Evolutionary conservation across 1,284 basidiomycete species (phyloP), one percentile per base, ranked within the genome.

Genomic region (Neotropicomus parvogracilis): DNA sequence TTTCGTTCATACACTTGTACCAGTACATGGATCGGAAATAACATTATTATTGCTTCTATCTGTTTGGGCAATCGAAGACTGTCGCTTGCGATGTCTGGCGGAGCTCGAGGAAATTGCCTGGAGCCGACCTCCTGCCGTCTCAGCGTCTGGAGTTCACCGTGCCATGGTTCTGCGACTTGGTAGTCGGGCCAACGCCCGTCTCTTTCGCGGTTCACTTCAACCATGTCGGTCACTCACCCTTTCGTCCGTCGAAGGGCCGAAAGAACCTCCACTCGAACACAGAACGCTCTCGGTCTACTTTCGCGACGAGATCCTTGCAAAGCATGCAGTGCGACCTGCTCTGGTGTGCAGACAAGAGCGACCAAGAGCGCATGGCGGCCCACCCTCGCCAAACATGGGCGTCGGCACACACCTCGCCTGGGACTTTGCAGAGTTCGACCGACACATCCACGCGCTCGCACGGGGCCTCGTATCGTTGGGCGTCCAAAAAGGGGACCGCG

Each of bases 401-500:
- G 59, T 71, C 12, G 52, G 53, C 5, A 67, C 70, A 8, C 80
- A 85, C 60, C 71, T 92, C 6, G 78, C 81, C 14, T 92, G 89
- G 90, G 78, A 81, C 52, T 93, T 82, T 61, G 70, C 65, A 6
- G 85, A 88, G 61, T 83, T 92, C 56, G 74, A 87, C 55, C 62
- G 70, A 38, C 81, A 88, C 59, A 78, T 89, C 26, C 69, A 75
- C 41, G 80, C 83, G 3, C 73, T 91, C 6, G 81, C 88, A 2
- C 71, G 84, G 44, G 91, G 91, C 0, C 71, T 94, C 34, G 56
- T 88, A 9, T 67, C 64, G 3, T 68, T 91, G 59, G 90, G 88
- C 14, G 81, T 94, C 8, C 69, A 75, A 62, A 85, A 80, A 59
- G 91, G 89, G 0, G 88, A 92, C 57, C 72, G 90, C 20, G 82